Evolutionary conservation across 192 early-diverging fungal genomes (phyloP).

Genomic region (Entrophospora sp.): DNA sequence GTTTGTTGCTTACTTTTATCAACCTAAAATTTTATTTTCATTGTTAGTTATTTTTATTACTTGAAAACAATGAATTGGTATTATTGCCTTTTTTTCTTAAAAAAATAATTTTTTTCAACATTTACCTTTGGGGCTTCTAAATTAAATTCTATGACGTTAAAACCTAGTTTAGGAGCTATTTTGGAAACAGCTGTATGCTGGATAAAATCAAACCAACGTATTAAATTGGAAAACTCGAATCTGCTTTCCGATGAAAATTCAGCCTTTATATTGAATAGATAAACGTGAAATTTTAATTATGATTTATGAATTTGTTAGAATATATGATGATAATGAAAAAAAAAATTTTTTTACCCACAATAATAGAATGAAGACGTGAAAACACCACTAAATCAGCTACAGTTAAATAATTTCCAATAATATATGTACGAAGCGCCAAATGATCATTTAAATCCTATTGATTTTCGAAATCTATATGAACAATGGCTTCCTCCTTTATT

Average conservation of each 20-base stretch:
- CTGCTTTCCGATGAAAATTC: constrained; percentile 47
- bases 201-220: constrained; percentile 73
- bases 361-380: constrained; percentile 52
- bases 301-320: neutral
- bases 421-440: constrained; percentile 53
- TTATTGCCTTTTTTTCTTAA: neutral
- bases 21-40: constrained; percentile 35
- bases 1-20: constrained; percentile 30
- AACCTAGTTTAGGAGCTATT: constrained; percentile 34
- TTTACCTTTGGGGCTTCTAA: constrained; percentile 35
- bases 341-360: constrained; percentile 23
- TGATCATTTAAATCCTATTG: constrained; percentile 49
- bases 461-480: neutral
- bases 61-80: neutral
- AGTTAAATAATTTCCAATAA: constrained; percentile 55
- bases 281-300: neutral
- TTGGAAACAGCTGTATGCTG: constrained; percentile 51
- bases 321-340: constrained; percentile 5
- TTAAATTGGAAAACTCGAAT: constrained; percentile 49
- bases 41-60: constrained; percentile 27
- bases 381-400: constrained; percentile 61
- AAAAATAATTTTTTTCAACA: neutral
- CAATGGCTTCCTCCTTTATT: neutral
- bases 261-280: too few species aligned
- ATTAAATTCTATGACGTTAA: constrained; percentile 43